These are phyloP conservation scores for Patellifolia procumbens DNA, from an alignment of 179 eudicot species.

Conservation along the genomic window DNA sequence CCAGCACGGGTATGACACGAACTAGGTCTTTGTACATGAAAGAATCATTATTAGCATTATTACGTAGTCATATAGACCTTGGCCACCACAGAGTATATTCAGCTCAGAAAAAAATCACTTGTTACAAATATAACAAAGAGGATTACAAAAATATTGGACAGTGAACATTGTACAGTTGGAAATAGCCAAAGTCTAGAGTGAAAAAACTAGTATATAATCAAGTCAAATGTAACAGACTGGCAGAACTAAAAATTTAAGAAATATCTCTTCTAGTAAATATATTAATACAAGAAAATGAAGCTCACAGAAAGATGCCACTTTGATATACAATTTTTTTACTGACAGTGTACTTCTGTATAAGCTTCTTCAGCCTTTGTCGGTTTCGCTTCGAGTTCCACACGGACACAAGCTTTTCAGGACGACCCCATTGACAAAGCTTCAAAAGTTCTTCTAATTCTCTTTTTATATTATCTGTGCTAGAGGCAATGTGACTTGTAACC, in stretches of 20 bases:
- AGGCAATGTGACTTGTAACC: slow-evolving; percentile 57
- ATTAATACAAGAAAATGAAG: not conserved
- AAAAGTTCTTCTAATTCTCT: slow-evolving; percentile 59
- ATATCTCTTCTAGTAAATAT: not conserved
- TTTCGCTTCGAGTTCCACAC: slow-evolving; percentile 64
- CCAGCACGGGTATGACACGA: not conserved
- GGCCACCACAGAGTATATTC: not conserved
- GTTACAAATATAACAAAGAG: not conserved
- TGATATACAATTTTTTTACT: slow-evolving; percentile 32
- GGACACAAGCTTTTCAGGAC: slow-evolving; percentile 50
- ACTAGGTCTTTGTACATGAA: not conserved
- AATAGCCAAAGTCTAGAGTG: not conserved
- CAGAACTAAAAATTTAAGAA: too few species aligned
- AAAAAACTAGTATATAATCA: not conserved
- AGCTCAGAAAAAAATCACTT: not conserved
- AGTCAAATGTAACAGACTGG: not conserved
- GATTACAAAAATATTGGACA: not conserved
- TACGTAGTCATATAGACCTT: not conserved
- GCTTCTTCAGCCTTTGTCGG: slow-evolving; percentile 73
- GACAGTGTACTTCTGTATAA: slow-evolving; percentile 80
- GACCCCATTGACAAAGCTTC: slow-evolving; percentile 74
- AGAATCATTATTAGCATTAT: not conserved
- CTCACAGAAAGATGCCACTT: not conserved
- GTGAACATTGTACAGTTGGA: not conserved
- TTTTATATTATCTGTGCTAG: slow-evolving; percentile 57